phyloP scores from a whole-genome alignment of 768 basidiomycete genomes.

The Hemileccinum rubropunctum region DNA sequence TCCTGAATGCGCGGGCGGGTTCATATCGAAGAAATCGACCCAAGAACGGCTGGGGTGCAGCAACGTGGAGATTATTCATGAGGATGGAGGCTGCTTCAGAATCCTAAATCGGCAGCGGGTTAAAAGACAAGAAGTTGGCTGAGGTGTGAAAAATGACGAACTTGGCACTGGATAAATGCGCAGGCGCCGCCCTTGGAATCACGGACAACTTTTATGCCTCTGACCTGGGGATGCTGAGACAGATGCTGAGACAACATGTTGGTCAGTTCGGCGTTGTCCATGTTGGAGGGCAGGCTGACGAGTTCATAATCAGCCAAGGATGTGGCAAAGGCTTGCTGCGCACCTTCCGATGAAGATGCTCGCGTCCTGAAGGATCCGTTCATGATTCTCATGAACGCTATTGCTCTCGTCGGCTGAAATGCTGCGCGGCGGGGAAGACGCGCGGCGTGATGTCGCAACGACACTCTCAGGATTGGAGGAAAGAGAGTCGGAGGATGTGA shows the following conservation, averaged over 20 bases:
- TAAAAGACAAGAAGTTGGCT: not conserved
- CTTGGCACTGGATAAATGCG: constrained; percentile 86
- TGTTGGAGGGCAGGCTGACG: constrained; percentile 62
- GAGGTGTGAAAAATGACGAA: constrained; percentile 30
- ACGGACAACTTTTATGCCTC: constrained; percentile 67
- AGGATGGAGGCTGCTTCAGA: constrained; percentile 54
- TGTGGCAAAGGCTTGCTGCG: not conserved
- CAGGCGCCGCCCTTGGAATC: constrained; percentile 77
- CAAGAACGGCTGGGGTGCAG: constrained; percentile 59
- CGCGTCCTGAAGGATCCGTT: constrained; percentile 66
- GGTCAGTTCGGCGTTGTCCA: constrained; percentile 63
- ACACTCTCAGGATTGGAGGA: constrained; percentile 34
- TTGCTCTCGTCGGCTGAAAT: constrained; percentile 25
- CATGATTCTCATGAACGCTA: constrained; percentile 33
- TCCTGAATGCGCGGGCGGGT: constrained; percentile 70
- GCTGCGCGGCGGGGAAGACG: constrained; percentile 15
- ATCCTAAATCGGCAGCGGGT: constrained; percentile 39
- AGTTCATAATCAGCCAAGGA: constrained; percentile 9
- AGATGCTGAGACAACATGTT: constrained; percentile 63
- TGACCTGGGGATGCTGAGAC: constrained; percentile 61
- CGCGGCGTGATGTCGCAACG: constrained; percentile 4
- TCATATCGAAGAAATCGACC: constrained; percentile 77
- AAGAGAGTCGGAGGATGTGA: constrained; percentile 49
- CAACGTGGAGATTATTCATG: constrained; percentile 57
- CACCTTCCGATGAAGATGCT: constrained; percentile 87